phyloP scores from a whole-genome alignment of 139 green algal genomes.

The Choricystis sp. region DNA sequence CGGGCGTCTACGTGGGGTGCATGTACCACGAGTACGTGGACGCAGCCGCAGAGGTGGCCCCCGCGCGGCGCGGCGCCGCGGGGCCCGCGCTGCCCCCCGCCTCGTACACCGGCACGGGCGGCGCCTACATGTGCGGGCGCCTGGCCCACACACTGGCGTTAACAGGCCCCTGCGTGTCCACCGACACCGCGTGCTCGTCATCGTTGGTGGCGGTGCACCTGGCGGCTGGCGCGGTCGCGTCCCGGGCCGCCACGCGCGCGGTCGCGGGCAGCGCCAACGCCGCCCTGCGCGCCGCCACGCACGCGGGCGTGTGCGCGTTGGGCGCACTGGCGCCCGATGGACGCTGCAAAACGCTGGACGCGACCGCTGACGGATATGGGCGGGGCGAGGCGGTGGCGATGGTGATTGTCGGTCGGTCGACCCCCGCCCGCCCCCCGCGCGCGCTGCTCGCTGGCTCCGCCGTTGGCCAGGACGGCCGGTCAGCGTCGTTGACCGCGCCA shows the following conservation, averaged over 20 bases:
- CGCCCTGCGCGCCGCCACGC: constrained; percentile 17
- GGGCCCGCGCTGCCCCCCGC: constrained; percentile 2
- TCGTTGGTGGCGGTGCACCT: constrained; percentile 31
- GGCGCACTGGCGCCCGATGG: constrained; percentile 25
- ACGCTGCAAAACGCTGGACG: constrained; percentile 38
- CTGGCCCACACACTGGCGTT: constrained; percentile 40
- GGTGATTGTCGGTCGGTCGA: neutral
- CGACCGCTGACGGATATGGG: constrained; percentile 40
- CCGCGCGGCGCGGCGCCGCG: neutral
- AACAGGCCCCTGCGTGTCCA: constrained; percentile 25
- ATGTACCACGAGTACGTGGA: constrained; percentile 32
- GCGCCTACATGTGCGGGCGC: constrained; percentile 24
- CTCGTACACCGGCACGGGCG: constrained; percentile 17
- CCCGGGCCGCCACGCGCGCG: neutral
- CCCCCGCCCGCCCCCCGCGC: neutral
- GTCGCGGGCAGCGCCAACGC: constrained; percentile 20
- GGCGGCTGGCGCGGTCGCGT: constrained; percentile 10
- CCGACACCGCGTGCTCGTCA: constrained; percentile 41
- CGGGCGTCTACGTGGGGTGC: constrained; percentile 28
- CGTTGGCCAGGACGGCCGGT: constrained; percentile 80
- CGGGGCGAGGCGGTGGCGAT: constrained; percentile 19
- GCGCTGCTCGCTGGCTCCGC: constrained; percentile 30
- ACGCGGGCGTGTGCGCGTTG: constrained; percentile 16
- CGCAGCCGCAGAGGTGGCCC: no score
- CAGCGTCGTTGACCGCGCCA: constrained; percentile 61